Conservation (phyloP, 2,329 filamentous ascomycete species). For the Monosporascus ibericus region DNA sequence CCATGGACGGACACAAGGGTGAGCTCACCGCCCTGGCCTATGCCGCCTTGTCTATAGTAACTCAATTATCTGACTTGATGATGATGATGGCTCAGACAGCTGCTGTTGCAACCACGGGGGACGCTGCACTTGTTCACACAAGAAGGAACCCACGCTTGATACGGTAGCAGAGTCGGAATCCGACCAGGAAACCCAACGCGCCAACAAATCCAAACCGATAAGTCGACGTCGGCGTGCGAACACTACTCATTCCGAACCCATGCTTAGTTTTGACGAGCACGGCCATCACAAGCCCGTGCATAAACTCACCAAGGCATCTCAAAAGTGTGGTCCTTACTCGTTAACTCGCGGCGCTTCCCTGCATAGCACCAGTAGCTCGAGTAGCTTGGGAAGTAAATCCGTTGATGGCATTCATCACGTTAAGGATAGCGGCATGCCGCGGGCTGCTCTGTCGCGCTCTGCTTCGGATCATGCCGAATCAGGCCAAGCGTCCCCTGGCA, state of each 20-base stretch:
- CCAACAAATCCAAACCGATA: slow-evolving; percentile 34
- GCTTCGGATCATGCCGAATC: slow-evolving; percentile 47
- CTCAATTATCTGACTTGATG: slow-evolving; percentile 22
- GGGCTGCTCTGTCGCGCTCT: slow-evolving; percentile 28
- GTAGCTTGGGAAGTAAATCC: slow-evolving; percentile 39
- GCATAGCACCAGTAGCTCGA: slow-evolving; percentile 40
- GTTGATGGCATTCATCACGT: slow-evolving; percentile 37
- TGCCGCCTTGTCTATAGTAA: slow-evolving; percentile 11
- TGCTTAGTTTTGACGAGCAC: slow-evolving; percentile 55
- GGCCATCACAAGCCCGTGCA: slow-evolving; percentile 58
- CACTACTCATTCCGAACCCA: slow-evolving; percentile 55
- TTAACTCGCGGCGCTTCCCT: slow-evolving; percentile 53
- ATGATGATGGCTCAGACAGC: slow-evolving; percentile 41
- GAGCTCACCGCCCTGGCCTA: slow-evolving; percentile 27
- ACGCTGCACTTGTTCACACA: slow-evolving; percentile 58
- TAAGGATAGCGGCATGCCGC: slow-evolving; percentile 30
- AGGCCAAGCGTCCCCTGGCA: slow-evolving; percentile 52
- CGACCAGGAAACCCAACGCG: slow-evolving; percentile 37
- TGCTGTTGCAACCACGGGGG: slow-evolving; percentile 67
- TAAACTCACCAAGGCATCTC: slow-evolving; percentile 54
- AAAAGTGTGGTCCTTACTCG: slow-evolving; percentile 58
- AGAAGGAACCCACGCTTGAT: slow-evolving; percentile 56
- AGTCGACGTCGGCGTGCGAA: slow-evolving; percentile 51
- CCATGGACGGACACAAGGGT: slow-evolving; percentile 54
- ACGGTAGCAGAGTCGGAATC: slow-evolving; percentile 60